phyloP scores from a whole-genome alignment of 306 rosid genomes.

The Oxytropis ochrocephala region DNA sequence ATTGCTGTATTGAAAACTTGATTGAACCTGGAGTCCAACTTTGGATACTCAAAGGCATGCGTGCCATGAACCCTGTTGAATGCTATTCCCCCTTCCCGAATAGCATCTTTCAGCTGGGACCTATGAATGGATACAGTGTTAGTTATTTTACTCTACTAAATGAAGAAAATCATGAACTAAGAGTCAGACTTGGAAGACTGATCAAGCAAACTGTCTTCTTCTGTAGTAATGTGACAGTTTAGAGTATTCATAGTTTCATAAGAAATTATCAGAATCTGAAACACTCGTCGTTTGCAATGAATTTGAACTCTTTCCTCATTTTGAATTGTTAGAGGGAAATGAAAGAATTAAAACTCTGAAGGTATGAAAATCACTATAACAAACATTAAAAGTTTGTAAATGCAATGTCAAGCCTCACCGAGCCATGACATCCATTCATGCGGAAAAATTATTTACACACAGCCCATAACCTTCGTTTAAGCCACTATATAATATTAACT shows the following conservation, averaged over 20 bases:
- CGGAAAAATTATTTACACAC: neutral
- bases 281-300: neutral
- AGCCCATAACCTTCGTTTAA: too few species aligned
- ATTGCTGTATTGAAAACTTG: slow-evolving; percentile 45
- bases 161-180: neutral
- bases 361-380: neutral
- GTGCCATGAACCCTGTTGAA: slow-evolving; percentile 39
- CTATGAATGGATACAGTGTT: slow-evolving; percentile 9
- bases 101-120: slow-evolving; percentile 34
- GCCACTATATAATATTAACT: too few species aligned
- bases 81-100: slow-evolving; percentile 42
- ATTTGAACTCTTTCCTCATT: neutral
- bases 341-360: neutral
- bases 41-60: slow-evolving; percentile 30
- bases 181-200: neutral
- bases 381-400: neutral
- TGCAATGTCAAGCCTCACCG: neutral
- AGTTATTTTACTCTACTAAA: neutral
- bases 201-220: neutral
- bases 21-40: slow-evolving; percentile 28
- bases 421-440: neutral
- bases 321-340: neutral
- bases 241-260: neutral
- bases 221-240: neutral
- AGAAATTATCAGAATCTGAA: neutral